Base-by-base conservation (phyloP, 805 yeast genomes). In the Metschnikowia dekortorum region DNA sequence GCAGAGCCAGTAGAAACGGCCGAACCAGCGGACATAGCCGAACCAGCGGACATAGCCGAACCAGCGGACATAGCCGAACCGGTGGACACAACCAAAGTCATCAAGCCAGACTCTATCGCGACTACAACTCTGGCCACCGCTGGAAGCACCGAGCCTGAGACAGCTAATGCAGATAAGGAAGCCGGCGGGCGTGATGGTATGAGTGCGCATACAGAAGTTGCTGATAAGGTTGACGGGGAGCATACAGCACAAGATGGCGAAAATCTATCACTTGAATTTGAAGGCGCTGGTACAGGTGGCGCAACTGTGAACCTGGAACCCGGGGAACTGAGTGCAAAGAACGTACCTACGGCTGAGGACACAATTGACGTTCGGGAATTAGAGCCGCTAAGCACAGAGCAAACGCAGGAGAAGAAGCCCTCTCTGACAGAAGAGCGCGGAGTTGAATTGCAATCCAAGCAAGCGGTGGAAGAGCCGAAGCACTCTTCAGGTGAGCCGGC, bases 401-500 rank as follows among this genome's bases (percentile, higher is more conserved):
- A 32, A 32, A 30, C 14, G 16, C 39, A 45, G 5, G 52, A 48
- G 26, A 49, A n/a, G 13, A 38, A 45, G 13, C 22, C 36, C 26
- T 11, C 31, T 13, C 10, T 28, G 16, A 11, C 4, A 30, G 38
- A 46, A 35, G 48, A 43, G 33, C 31, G 29, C 4, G 39, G 32
- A 22, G 34, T 32, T 14, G 31, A 42, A 6, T 30, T n/a, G 26
- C 18, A 22, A 11, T 42, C 45, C 22, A n/a, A 37, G 8, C 32
- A 48, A 34, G 29, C 42, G 10, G 43, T 36, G 43, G 30, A n/a
- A 9, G 42, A 35, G 33, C 29, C 43, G 6, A 28, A 30, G 13
- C 26, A 44, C 2, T 30, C 8, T 18, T 26, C 32, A 6, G 35
- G n/a, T 42, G 59, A 39, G 34, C 54, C 58, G 31, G 60, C 53